These are phyloP conservation scores for Amylocystis lapponica DNA, from an alignment of 768 basidiomycete genomes.

Conservation along the genomic window DNA sequence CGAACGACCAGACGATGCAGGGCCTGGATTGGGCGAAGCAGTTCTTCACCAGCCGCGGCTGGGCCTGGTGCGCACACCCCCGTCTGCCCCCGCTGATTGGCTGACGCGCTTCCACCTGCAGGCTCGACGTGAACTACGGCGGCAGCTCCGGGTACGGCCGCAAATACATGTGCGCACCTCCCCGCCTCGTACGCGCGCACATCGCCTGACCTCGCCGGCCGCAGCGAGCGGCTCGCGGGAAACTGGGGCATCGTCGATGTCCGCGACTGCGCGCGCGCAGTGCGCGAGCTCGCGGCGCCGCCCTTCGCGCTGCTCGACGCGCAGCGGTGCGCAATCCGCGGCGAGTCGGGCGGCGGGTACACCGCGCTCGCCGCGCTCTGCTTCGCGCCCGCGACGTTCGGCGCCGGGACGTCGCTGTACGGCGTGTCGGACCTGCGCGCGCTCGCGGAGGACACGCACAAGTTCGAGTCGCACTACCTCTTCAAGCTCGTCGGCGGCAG, in stretches of 20 bases:
- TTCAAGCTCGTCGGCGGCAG: constrained; percentile 59
- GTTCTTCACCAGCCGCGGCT: constrained; percentile 67
- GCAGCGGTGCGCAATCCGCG: constrained; percentile 60
- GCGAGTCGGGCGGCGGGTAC: constrained; percentile 70
- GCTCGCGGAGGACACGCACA: constrained; percentile 63
- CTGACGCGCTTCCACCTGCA: constrained; percentile 15
- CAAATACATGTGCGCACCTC: constrained; percentile 43
- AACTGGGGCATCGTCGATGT: constrained; percentile 76
- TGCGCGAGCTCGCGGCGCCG: constrained; percentile 37
- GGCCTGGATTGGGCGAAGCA: constrained; percentile 47
- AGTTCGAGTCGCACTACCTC: constrained; percentile 57
- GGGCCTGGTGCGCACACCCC: constrained; percentile 53
- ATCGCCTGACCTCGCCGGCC: background rate
- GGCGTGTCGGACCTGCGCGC: constrained; percentile 60
- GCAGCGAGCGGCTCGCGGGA: constrained; percentile 45
- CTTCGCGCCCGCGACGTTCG: constrained; percentile 41
- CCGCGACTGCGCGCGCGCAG: constrained; percentile 54
- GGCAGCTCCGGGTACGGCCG: constrained; percentile 74
- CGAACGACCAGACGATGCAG: constrained; percentile 44
- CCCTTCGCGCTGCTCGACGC: constrained; percentile 54
- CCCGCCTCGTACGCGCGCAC: background rate
- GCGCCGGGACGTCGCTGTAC: constrained; percentile 56
- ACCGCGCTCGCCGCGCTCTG: constrained; percentile 50
- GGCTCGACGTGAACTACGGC: constrained; percentile 73
- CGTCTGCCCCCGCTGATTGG: background rate